phyloP scores from a whole-genome alignment of 768 basidiomycete genomes.

The Trametes villosa region DNA sequence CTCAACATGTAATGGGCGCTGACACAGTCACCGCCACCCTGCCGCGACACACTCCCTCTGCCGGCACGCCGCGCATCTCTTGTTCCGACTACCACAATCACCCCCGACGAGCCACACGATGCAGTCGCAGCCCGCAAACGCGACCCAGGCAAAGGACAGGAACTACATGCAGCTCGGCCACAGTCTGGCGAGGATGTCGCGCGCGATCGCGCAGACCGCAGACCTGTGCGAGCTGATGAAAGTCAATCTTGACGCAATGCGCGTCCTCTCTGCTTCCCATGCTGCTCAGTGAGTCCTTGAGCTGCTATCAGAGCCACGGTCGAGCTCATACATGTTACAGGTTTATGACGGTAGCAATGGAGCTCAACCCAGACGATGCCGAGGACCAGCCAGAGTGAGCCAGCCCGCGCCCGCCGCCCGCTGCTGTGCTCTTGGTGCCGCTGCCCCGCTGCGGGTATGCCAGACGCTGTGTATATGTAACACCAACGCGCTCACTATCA shows the following conservation, averaged over 20 bases:
- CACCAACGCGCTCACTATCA: not conserved
- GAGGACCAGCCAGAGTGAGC: conserved; percentile 4
- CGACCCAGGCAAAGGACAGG: conserved; percentile 78
- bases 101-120: conserved; percentile 6
- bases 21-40: not conserved
- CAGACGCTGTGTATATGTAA: not conserved
- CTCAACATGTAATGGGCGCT: not conserved
- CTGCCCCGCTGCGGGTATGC: not conserved
- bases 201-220: conserved; percentile 71
- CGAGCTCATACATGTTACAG: conserved; percentile 31
- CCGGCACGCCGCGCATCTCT: not conserved
- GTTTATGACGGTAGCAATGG: conserved; percentile 55
- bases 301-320: not conserved
- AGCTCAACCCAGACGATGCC: conserved; percentile 33
- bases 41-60: not conserved
- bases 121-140: conserved; percentile 53
- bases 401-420: not conserved
- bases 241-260: conserved; percentile 77
- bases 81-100: not conserved
- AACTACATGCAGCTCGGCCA: conserved; percentile 79
- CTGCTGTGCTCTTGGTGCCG: not conserved
- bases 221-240: conserved; percentile 79
- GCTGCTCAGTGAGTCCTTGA: conserved; percentile 70
- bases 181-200: conserved; percentile 67
- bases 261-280: conserved; percentile 75